Conservation (phyloP, 2,329 filamentous ascomycete genomes). For the Lachnellula willkommii region DNA sequence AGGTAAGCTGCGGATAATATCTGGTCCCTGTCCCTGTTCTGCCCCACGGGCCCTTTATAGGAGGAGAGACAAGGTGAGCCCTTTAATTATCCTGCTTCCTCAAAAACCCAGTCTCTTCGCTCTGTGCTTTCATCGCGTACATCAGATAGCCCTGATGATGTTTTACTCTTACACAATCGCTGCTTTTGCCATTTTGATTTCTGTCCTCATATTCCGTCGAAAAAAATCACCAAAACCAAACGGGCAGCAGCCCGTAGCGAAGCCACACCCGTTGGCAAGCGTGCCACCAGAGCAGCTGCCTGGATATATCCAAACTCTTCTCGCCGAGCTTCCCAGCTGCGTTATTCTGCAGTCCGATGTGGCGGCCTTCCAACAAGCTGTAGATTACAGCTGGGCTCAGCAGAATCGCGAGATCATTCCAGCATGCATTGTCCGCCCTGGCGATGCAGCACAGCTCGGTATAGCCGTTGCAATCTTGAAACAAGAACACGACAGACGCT, state of each 20-base stretch:
- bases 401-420: slow-evolving; percentile 2
- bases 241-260: not conserved
- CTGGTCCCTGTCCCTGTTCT: no score
- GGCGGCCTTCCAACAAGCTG: not conserved
- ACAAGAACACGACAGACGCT: not conserved
- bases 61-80: no score
- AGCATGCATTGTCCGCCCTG: not conserved
- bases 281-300: not conserved
- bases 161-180: not conserved
- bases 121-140: not conserved
- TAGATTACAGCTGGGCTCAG: slow-evolving; percentile 3
- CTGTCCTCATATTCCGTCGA: not conserved
- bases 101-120: no score
- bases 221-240: not conserved
- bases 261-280: slow-evolving; percentile 3
- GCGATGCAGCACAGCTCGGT: not conserved
- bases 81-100: no score
- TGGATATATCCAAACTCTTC: not conserved
- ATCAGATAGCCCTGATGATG: not conserved
- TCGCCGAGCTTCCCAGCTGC: not conserved
- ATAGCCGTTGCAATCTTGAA: slow-evolving; percentile 2
- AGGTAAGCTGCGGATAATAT: no score
- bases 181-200: not conserved
- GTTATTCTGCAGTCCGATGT: slow-evolving; percentile 1
- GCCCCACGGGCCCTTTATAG: no score